phyloP scores from a whole-genome alignment of 2,329 filamentous ascomycete genomes.

The Aspergillus glaucus region DNA sequence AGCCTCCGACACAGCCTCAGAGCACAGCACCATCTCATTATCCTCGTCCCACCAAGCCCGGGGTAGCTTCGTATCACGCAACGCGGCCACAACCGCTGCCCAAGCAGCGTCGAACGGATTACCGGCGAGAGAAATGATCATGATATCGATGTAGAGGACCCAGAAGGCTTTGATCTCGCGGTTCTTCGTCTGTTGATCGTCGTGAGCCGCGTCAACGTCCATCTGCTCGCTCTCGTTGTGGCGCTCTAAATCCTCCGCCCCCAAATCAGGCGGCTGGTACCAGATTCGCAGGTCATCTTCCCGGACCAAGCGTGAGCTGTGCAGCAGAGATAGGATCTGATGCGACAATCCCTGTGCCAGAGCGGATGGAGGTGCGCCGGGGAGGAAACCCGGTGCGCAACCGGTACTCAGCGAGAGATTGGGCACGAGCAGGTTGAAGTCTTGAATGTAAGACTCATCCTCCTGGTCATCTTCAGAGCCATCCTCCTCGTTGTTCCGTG shows the following conservation, averaged over 20 bases:
- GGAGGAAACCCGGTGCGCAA: slow-evolving; percentile 76
- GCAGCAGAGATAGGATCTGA: slow-evolving; percentile 68
- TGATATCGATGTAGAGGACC: slow-evolving; percentile 90
- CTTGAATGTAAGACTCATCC: slow-evolving; percentile 42
- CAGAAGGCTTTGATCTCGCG: slow-evolving; percentile 75
- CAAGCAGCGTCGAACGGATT: slow-evolving; percentile 89
- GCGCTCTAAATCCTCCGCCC: slow-evolving; percentile 22
- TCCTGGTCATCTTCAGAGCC: slow-evolving; percentile 42
- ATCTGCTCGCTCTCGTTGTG: slow-evolving; percentile 41
- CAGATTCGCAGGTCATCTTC: slow-evolving; percentile 67
- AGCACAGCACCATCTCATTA: slow-evolving; percentile 71
- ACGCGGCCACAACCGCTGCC: slow-evolving; percentile 73
- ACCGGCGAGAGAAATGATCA: slow-evolving; percentile 88
- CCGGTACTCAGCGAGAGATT: slow-evolving; percentile 92
- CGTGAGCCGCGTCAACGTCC: slow-evolving; percentile 42
- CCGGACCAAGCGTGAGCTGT: slow-evolving; percentile 62
- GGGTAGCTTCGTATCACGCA: slow-evolving; percentile 71
- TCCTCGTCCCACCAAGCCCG: slow-evolving; percentile 78
- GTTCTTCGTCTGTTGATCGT: slow-evolving; percentile 27
- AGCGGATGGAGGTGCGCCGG: slow-evolving; percentile 71
- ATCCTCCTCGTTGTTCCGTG: slow-evolving; percentile 40
- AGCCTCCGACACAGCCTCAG: slow-evolving; percentile 50
- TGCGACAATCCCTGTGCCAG: slow-evolving; percentile 82
- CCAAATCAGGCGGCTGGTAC: slow-evolving; percentile 47
- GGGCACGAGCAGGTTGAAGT: slow-evolving; percentile 70